Evolutionary conservation across 345 rosid species (phyloP), one percentile per base, ranked within the genome.

Genomic region (Salix exigua): DNA sequence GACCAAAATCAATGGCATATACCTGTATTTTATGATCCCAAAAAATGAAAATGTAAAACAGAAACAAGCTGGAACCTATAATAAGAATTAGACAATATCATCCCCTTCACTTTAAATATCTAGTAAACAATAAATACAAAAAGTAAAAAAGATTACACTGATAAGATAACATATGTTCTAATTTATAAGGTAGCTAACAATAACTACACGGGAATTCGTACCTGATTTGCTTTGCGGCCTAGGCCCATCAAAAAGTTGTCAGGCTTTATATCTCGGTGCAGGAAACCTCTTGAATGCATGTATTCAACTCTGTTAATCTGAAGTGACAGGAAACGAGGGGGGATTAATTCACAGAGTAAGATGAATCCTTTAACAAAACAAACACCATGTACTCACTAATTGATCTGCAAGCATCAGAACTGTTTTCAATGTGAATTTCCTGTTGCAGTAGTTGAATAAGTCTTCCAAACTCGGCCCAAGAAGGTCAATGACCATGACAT

Each of bases 391-490:
- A 76, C 91, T 86, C 62, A 91, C 97, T 70, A 92, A 78, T 75
- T 92, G 97, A 84, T 92, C 97, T 19, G 97, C 97, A 65, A 92
- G 95, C 97, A 92, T 92, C 77, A 92, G 78, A 17, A 92, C 97
- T 23, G 97, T 80, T 82, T 92, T 92, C 83, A 91, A 81, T 58
- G 97, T 80, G 37, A 92, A 87, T 80, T 85, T 89, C 83, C 95
- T 81, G 73, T 85, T 89, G 87, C 97, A 91, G 64, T 87, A 92
- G 84, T 89, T 91, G 87, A 92, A 92, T 77, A 92, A 73, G 82
- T 92, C 97, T 81, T 92, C 97, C 86, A 92, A 86, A 85, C 97
- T 92, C 23, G 97, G 97, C 17, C 97, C 95, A 78, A 92, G 95
- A 74, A 92, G 94, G 78, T 92, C 97, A 75, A 92, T 91, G 66